A percentile compares a stretch with the other conserved stretches of the same genome.
phyloP scores from a whole-genome alignment of 345 rosid species.

The Citrus reticulata region DNA sequence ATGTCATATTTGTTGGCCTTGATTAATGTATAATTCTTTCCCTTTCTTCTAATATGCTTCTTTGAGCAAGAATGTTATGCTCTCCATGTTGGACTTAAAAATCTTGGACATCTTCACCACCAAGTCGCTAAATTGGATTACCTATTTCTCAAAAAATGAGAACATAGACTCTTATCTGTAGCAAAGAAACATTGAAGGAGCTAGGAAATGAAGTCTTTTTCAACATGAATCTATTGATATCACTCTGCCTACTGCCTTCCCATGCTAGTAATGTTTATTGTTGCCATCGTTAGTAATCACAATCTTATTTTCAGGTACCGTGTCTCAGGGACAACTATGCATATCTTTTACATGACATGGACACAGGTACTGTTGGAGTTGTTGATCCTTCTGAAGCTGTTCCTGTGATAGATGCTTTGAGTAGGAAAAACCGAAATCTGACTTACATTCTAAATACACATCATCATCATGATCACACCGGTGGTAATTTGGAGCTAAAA shows the following conservation, averaged over 20 bases:
- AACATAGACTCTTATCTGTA: not conserved
- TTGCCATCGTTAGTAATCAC: not conserved
- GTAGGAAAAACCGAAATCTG: conserved; percentile 72
- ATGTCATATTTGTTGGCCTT: not conserved
- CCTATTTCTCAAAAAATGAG: not conserved
- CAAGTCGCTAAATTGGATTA: not conserved
- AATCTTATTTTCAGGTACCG: conserved; percentile 59
- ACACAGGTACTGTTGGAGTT: conserved; percentile 97
- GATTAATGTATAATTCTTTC: not conserved
- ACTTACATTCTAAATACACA: conserved; percentile 93
- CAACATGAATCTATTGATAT: not conserved
- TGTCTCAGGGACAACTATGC: conserved; percentile 91
- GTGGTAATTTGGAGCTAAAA: conserved; percentile 90
- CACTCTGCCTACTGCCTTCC: not conserved
- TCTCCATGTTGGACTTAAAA: not conserved
- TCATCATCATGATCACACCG: conserved; percentile 88
- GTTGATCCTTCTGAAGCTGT: conserved; percentile 96
- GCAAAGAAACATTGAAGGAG: not conserved
- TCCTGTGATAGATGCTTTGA: conserved; percentile 84
- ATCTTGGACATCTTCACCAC: not conserved
- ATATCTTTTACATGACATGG: conserved; percentile 85
- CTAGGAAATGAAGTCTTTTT: not conserved
- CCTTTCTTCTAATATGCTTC: not conserved
- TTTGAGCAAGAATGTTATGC: not conserved
- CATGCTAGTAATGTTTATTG: not conserved